These are phyloP conservation scores for Eucalyptus pauciflora DNA, from an alignment of 345 rosid species.

Conservation along the genomic window DNA sequence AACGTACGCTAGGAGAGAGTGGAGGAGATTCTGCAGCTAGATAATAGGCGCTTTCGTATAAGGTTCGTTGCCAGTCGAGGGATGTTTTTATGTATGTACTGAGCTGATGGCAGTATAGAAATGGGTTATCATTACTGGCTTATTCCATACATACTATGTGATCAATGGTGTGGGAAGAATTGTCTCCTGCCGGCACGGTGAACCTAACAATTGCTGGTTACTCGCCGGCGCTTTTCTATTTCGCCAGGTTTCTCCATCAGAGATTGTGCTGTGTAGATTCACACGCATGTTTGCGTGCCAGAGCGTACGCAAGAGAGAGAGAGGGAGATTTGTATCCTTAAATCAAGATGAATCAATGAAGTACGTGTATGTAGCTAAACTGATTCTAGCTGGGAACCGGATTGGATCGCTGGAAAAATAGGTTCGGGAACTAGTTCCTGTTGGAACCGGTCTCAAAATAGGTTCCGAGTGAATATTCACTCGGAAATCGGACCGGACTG, in stretches of 20 bases:
- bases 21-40: not conserved
- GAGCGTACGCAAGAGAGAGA: not conserved
- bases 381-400: no score
- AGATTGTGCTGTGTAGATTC: not conserved
- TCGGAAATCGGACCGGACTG: accelerated
- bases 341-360: not conserved
- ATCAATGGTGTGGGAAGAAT: not conserved
- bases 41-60: not conserved
- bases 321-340: not conserved
- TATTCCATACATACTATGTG: not conserved
- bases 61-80: not conserved
- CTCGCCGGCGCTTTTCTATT: not conserved
- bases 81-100: not conserved
- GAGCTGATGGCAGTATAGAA: not conserved
- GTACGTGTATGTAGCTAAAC: not conserved
- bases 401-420: no score
- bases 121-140: not conserved
- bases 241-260: not conserved
- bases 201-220: not conserved
- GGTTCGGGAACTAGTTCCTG: no score
- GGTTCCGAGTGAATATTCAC: no score
- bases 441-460: no score
- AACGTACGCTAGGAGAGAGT: not conserved
- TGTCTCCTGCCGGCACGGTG: not conserved
- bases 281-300: not conserved